phyloP scores from a whole-genome alignment of 169 alveolate species.

The Ichthyophthirius multifiliis region DNA sequence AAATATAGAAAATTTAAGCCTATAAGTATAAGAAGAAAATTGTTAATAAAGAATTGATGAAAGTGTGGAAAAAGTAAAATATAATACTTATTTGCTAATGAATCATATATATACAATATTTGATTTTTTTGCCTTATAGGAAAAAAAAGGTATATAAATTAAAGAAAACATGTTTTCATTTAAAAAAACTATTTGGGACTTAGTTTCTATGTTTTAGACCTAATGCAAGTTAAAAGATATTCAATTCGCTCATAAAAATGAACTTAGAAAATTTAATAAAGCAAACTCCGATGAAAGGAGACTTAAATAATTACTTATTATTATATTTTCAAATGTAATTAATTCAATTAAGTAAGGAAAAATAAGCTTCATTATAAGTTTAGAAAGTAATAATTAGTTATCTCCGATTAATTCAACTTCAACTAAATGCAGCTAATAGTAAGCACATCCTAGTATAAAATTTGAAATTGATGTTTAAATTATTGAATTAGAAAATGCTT shows the following conservation, averaged over 20 bases:
- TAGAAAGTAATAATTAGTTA: neutral
- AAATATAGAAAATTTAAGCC: neutral
- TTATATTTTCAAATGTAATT: neutral
- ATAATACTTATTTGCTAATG: neutral
- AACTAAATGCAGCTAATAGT: neutral
- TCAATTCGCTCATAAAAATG: neutral
- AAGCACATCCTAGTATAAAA: neutral
- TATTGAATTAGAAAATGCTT: neutral
- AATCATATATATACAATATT: neutral
- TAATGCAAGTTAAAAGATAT: neutral
- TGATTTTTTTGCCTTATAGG: neutral
- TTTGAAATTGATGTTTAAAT: neutral
- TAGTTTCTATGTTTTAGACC: neutral
- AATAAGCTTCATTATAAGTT: neutral
- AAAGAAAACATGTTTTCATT: neutral
- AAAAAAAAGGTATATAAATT: neutral
- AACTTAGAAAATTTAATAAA: neutral
- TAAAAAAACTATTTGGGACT: neutral
- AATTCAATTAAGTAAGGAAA: neutral
- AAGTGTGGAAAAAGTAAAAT: neutral
- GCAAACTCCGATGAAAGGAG: neutral
- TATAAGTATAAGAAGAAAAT: neutral
- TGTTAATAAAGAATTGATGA: too few relatives aligned
- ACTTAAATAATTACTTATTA: neutral
- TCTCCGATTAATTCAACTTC: too few relatives aligned